Evolutionary conservation across 139 green algal species (phyloP), one percentile per base, ranked within the genome.

Genomic region (Haematococcus sp.): DNA sequence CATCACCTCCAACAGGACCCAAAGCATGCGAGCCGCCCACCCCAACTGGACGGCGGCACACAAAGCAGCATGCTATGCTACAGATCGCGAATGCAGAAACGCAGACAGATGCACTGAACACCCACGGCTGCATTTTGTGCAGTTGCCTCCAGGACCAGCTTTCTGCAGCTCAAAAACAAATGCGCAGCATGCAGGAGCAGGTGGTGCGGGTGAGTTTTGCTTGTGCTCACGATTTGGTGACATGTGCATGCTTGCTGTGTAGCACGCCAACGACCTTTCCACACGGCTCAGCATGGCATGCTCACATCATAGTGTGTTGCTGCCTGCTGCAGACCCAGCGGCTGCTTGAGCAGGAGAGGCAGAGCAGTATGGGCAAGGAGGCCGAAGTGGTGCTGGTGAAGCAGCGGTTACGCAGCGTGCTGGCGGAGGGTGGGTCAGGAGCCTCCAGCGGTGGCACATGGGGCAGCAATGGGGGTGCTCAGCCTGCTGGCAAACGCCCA

Each of bases 71-170:
- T 11, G 11, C 40, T 19, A 19, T 11, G 40, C 40, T 11, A 11
- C 11, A 7, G 7, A 49, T 49, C 7, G 40, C 40, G 7, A 7
- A 49, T 7, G 40, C 40, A 49, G 40, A 11, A 7, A 11, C 11
- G 40, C 40, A 49, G 40, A 49, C 40, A 19, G 40, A 49, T 49
- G 40, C 40, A 49, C 11, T 49, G 40, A 7, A 7, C 11, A 11
- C 7, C 40, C 4, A 30, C 11, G 58, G 58, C n/a, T 65, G 58
- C 58, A 4, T 19, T n/a, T n/a, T 65, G 23, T 65, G 58, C 58
- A 65, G 58, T n/a, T 22, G 58, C 58, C n/a, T 34, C n/a, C 23
- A 65, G 17, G 58, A 65, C n/a, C 58, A 65, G 58, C n/a, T 65
- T 22, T 22, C 58, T 19, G 58, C 58, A 11, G 58, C 58, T 15